Conservation (phyloP, 1,284 basidiomycete genomes). For the Rhodotorula sp. region DNA sequence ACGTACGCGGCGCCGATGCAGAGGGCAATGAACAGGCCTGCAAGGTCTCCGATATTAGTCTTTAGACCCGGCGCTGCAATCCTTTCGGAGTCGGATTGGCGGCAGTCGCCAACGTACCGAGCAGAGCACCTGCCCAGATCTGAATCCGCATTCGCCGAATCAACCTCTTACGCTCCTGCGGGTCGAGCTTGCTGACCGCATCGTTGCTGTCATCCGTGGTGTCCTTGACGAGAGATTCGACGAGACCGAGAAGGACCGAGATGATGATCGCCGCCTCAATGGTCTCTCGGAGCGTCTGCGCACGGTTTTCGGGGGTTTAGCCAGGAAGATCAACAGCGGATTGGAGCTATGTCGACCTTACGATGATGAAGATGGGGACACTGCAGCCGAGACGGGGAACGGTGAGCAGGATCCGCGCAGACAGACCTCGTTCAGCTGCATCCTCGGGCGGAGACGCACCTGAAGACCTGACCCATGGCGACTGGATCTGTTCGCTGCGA, state of each 20-base stretch:
- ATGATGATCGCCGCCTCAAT: slow-evolving; percentile 86
- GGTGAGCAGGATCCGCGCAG: not conserved
- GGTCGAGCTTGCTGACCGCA: slow-evolving; percentile 18
- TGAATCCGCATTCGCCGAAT: slow-evolving; percentile 41
- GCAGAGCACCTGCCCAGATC: slow-evolving; percentile 75
- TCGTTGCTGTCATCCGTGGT: slow-evolving; percentile 24
- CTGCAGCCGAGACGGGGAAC: not conserved
- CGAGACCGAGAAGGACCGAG: slow-evolving; percentile 79
- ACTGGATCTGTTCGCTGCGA: too few relatives aligned
- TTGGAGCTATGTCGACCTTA: not conserved
- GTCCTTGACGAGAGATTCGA: slow-evolving; percentile 65
- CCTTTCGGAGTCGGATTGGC: too few relatives aligned
- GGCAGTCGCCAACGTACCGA: slow-evolving; percentile 49
- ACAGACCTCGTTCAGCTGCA: too few relatives aligned
- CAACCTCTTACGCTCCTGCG: slow-evolving; percentile 26
- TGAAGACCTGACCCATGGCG: slow-evolving; percentile 29
- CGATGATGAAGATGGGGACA: slow-evolving; percentile 45
- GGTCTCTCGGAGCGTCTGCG: slow-evolving; percentile 72
- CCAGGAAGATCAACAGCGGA: too few relatives aligned
- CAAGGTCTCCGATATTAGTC: too few relatives aligned
- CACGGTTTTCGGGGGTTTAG: too few relatives aligned
- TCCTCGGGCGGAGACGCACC: not conserved
- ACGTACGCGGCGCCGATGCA: slow-evolving; percentile 60
- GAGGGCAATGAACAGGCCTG: slow-evolving; percentile 69
- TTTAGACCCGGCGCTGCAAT: too few relatives aligned